These are phyloP conservation scores for Byssothecium circinans DNA, from an alignment of 2,329 filamentous ascomycete species.

Conservation along the genomic window DNA sequence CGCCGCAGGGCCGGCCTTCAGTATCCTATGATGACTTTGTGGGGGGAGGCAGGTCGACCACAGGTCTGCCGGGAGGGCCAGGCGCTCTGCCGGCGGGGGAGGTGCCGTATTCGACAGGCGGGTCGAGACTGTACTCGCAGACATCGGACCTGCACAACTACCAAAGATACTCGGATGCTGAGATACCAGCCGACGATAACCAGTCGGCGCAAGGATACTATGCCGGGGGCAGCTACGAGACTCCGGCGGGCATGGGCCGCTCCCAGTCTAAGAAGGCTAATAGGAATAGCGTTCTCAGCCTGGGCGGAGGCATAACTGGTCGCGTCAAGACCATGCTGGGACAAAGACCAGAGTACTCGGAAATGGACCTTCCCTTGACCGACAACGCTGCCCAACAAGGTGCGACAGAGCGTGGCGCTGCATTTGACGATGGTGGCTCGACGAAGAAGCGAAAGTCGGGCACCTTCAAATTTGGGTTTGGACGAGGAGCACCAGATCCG, in stretches of 20 bases:
- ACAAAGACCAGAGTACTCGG: conserved; percentile 84
- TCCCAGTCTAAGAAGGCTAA: conserved; percentile 64
- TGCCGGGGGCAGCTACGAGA: conserved; percentile 64
- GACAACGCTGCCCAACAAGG: conserved; percentile 63
- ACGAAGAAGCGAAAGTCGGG: conserved; percentile 51
- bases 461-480: conserved; percentile 92
- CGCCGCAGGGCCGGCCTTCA: conserved; percentile 71
- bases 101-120: conserved; percentile 40
- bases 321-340: conserved; percentile 88
- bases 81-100: conserved; percentile 42
- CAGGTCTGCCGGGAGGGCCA: conserved; percentile 50
- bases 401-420: conserved; percentile 45
- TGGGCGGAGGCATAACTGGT: conserved; percentile 86
- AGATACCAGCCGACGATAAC: conserved; percentile 77
- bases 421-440: conserved; percentile 30
- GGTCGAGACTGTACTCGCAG: conserved; percentile 63
- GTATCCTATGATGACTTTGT: conserved; percentile 96
- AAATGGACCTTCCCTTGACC: conserved; percentile 96
- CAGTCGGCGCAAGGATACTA: conserved; percentile 77
- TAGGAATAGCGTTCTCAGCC: conserved; percentile 82
- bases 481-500: conserved; percentile 80
- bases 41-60: conserved; percentile 60
- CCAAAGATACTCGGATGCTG: conserved; percentile 85
- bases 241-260: conserved; percentile 50
- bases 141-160: conserved; percentile 85